Conservation (phyloP, 768 basidiomycete genomes). For the Filobasidium wieringae region DNA sequence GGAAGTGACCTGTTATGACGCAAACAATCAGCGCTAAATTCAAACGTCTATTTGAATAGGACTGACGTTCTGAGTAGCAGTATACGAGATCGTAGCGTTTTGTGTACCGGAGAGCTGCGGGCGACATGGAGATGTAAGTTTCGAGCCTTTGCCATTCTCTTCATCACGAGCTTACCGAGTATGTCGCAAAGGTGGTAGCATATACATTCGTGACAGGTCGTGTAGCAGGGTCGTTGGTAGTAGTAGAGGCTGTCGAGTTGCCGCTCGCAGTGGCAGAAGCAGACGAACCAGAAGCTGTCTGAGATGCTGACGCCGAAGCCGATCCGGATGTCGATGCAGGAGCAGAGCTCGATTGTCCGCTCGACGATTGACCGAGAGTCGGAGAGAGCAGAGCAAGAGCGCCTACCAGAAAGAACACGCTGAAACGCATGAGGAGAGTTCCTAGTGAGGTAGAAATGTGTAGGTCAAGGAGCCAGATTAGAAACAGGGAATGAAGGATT, state of each 20-base stretch:
- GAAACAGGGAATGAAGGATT: too few relatives aligned
- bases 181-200: constrained; percentile 8
- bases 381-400: too few relatives aligned
- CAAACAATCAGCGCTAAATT: not conserved
- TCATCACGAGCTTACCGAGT: not conserved
- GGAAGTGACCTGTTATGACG: not conserved
- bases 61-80: not conserved
- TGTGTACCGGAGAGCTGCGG: constrained; percentile 3
- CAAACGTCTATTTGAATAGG: not conserved
- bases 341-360: not conserved
- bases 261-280: constrained; percentile 1
- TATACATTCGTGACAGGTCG: too few relatives aligned
- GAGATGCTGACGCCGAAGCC: not conserved
- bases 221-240: too few relatives aligned
- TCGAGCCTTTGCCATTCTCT: not conserved
- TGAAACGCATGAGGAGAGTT: too few relatives aligned
- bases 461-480: too few relatives aligned
- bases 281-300: not conserved
- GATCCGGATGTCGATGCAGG: not conserved
- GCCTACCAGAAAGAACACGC: too few relatives aligned
- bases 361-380: too few relatives aligned
- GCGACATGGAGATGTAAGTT: not conserved
- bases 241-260: too few relatives aligned
- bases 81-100: constrained; percentile 10
- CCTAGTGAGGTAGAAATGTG: too few relatives aligned